Percentiles rank a stretch among this genome's conserved stretches.
Conservation (phyloP, 1,284 basidiomycete species). For the Omphalotus olearius region DNA sequence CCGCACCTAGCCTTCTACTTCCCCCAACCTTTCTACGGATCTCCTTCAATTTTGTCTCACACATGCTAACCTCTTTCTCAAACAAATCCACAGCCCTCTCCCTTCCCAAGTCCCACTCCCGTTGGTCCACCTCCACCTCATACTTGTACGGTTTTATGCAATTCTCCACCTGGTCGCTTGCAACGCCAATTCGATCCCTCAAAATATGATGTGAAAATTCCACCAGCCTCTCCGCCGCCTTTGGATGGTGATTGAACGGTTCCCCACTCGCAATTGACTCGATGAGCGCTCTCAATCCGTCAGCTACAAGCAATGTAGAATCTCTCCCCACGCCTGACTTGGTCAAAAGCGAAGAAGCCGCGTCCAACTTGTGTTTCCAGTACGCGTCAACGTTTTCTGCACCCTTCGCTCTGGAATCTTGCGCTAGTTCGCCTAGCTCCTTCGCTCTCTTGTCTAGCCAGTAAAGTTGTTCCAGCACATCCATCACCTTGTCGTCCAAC, state of each 20-base stretch:
- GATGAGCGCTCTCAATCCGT: slow-evolving; percentile 85
- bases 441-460: slow-evolving; percentile 87
- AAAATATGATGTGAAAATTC: slow-evolving; percentile 92
- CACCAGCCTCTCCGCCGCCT: slow-evolving; percentile 83
- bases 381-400: slow-evolving; percentile 84
- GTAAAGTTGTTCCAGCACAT: slow-evolving; percentile 94
- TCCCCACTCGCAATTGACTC: slow-evolving; percentile 85
- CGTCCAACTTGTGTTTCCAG: slow-evolving; percentile 96
- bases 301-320: slow-evolving; percentile 92
- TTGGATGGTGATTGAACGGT: slow-evolving; percentile 90
- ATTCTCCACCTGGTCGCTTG: slow-evolving; percentile 98
- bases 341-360: slow-evolving; percentile 87
- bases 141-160: slow-evolving; percentile 99
- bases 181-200: slow-evolving; percentile 86
- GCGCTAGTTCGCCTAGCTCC: slow-evolving; percentile 74
- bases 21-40: slow-evolving; percentile 88
- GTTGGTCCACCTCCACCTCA: slow-evolving; percentile 55
- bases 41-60: slow-evolving; percentile 82
- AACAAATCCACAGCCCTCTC: slow-evolving; percentile 74
- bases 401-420: slow-evolving; percentile 61
- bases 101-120: slow-evolving; percentile 88
- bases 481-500: slow-evolving; percentile 96
- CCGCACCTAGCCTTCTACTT: slow-evolving; percentile 67
- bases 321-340: slow-evolving; percentile 97
- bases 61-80: slow-evolving; percentile 81